Percentiles rank a stretch among this genome's conserved stretches.
Evolutionary conservation across 179 eudicot genomes (phyloP).

Genomic region (Actinidia arguta): DNA sequence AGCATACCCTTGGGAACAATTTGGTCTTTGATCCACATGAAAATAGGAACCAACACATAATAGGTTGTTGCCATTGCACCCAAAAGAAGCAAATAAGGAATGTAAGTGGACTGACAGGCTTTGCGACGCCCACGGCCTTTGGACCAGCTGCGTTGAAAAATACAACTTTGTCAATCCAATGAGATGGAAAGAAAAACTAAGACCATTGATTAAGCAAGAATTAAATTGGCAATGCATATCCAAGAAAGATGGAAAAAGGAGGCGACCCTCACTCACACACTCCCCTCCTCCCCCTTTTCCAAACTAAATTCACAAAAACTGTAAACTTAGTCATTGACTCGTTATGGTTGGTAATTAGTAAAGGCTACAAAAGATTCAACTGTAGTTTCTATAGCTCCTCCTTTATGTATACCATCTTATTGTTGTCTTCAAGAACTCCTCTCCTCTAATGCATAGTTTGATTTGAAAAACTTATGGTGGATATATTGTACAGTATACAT

Average conservation of each 20-base stretch:
- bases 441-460: neutral
- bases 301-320: no score
- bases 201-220: no score
- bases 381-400: neutral
- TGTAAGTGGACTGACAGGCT: conserved; percentile 50
- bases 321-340: no score
- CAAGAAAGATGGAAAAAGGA: no score
- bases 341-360: no score
- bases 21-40: conserved; percentile 77
- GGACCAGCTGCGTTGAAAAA: conserved; percentile 35
- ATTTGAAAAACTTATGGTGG: neutral
- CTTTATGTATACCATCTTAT: conserved; percentile 19
- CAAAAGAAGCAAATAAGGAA: conserved; percentile 60
- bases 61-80: conserved; percentile 56
- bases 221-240: no score
- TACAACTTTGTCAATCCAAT: no score
- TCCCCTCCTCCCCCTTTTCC: no score
- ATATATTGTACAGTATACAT: neutral
- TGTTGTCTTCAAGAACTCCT: neutral
- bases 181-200: no score
- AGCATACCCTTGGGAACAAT: conserved; percentile 48
- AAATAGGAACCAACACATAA: conserved; percentile 57
- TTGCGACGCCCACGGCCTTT: conserved; percentile 56
- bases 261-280: no score
- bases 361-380: no score